Evolutionary conservation across 495 filamentous ascomycete species (phyloP).

Genomic region (Elasticomyces elasticus): DNA sequence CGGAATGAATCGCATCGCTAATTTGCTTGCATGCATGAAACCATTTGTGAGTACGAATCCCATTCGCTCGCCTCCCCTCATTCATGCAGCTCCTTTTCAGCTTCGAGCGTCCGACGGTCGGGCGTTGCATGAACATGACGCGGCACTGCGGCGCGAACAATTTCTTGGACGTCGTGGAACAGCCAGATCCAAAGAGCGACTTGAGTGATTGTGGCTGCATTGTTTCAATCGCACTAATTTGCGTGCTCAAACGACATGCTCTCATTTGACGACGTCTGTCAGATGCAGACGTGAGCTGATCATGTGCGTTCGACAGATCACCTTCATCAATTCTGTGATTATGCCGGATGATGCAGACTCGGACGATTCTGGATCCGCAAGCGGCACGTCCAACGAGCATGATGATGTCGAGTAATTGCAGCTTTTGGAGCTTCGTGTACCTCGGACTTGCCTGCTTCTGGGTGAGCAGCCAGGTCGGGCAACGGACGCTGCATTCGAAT

Average conservation of each 20-base stretch:
- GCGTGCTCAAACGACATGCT: background rate
- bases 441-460: too few relatives aligned
- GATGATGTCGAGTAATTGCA: too few relatives aligned
- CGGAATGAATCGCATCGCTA: constrained; percentile 28
- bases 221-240: background rate
- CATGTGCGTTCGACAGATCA: constrained; percentile 26
- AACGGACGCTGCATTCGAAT: too few relatives aligned
- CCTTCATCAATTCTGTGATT: constrained; percentile 37
- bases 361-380: constrained; percentile 4
- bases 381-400: constrained; percentile 20
- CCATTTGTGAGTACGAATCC: constrained; percentile 31
- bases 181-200: too few relatives aligned
- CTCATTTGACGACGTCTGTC: background rate
- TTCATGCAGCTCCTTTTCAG: background rate
- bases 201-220: background rate
- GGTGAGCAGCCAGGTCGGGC: too few relatives aligned
- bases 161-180: too few relatives aligned
- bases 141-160: too few relatives aligned
- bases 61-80: background rate
- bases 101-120: background rate
- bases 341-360: constrained; percentile 31
- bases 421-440: too few relatives aligned
- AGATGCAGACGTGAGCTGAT: background rate
- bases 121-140: too few relatives aligned
- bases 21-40: constrained; percentile 28